phyloP scores from a whole-genome alignment of 345 rosid genomes.

The Cardamine resedifolia region DNA sequence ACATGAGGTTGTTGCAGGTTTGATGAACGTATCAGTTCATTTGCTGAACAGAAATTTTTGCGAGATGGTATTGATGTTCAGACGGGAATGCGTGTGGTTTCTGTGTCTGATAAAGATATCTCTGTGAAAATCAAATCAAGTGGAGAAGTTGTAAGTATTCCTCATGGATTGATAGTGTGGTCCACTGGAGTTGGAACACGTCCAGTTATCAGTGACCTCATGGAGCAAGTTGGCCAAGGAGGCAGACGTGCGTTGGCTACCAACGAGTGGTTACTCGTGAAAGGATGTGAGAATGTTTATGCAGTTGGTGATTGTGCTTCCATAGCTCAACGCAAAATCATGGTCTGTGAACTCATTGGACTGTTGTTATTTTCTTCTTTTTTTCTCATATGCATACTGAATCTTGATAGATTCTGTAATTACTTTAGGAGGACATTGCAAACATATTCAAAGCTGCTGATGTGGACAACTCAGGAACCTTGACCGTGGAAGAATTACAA shows the following conservation, averaged over 20 bases:
- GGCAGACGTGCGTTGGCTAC: slow-evolving; percentile 75
- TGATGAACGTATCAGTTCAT: slow-evolving; percentile 86
- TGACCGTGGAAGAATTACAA: slow-evolving; percentile 66
- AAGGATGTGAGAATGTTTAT: slow-evolving; percentile 73
- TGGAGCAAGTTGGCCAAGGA: slow-evolving; percentile 90
- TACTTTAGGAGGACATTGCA: slow-evolving; percentile 63
- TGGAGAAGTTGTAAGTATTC: slow-evolving; percentile 57
- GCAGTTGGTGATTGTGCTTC: slow-evolving; percentile 98
- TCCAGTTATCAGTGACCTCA: slow-evolving; percentile 73
- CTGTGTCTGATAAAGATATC: slow-evolving; percentile 71
- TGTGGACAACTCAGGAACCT: slow-evolving; percentile 74
- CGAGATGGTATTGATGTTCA: slow-evolving; percentile 84
- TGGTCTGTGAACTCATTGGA: slow-evolving; percentile 49
- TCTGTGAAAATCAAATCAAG: slow-evolving; percentile 64
- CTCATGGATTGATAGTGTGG: slow-evolving; percentile 93
- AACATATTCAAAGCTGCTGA: slow-evolving; percentile 84
- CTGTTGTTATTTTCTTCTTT: slow-evolving; percentile 5
- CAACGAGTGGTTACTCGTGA: slow-evolving; percentile 87
- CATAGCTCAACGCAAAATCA: slow-evolving; percentile 80
- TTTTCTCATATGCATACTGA: neutral
- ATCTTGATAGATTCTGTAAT: neutral
- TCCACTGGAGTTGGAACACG: slow-evolving; percentile 89
- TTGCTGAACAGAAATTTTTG: slow-evolving; percentile 79
- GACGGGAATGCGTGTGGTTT: slow-evolving; percentile 79
- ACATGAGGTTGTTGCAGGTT: slow-evolving; percentile 47